Percentiles rank a stretch among this genome's conserved stretches.
These are phyloP conservation scores for Centella asiatica DNA, from an alignment of 129 eudicot genomes.

Conservation along the genomic window DNA sequence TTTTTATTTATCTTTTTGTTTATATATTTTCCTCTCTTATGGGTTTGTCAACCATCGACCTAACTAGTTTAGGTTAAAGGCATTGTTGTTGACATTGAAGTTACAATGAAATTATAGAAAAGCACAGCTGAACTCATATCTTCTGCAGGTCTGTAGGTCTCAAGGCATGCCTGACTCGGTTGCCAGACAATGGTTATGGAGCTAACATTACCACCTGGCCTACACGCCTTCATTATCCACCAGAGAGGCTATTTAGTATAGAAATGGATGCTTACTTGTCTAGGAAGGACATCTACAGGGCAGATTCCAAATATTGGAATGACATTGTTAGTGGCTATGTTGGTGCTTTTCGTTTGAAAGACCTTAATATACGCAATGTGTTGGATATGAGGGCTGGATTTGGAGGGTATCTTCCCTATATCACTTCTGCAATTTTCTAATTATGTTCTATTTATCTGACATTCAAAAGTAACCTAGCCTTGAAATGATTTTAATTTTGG, in stretches of 20 bases:
- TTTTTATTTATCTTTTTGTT: too few relatives aligned
- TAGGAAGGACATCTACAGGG: constrained; percentile 63
- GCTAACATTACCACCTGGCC: constrained; percentile 68
- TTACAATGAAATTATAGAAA: not conserved
- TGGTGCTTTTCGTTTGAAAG: constrained; percentile 42
- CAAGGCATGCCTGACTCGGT: constrained; percentile 52
- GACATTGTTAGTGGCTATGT: constrained; percentile 58
- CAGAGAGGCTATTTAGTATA: constrained; percentile 64
- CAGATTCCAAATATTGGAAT: constrained; percentile 68
- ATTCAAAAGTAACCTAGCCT: too few relatives aligned
- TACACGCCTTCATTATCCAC: constrained; percentile 61
- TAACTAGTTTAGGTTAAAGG: too few relatives aligned
- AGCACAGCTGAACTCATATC: constrained; percentile 5
- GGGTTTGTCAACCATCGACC: too few relatives aligned
- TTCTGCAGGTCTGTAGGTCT: constrained; percentile 56
- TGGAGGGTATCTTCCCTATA: constrained; percentile 53
- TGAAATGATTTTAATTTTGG: not conserved
- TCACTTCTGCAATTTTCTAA: constrained; percentile 3
- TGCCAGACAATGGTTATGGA: constrained; percentile 66
- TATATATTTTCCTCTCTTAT: too few relatives aligned
- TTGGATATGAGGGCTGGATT: constrained; percentile 89
- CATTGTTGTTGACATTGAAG: not conserved
- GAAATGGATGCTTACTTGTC: constrained; percentile 74
- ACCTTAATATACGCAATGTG: constrained; percentile 42
- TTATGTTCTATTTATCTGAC: not conserved